A percentile compares a stretch with the other conserved stretches of the same genome.
Evolutionary conservation across 2,329 filamentous ascomycete genomes (phyloP).

Genomic region (Coccinonectria pachysandricola): DNA sequence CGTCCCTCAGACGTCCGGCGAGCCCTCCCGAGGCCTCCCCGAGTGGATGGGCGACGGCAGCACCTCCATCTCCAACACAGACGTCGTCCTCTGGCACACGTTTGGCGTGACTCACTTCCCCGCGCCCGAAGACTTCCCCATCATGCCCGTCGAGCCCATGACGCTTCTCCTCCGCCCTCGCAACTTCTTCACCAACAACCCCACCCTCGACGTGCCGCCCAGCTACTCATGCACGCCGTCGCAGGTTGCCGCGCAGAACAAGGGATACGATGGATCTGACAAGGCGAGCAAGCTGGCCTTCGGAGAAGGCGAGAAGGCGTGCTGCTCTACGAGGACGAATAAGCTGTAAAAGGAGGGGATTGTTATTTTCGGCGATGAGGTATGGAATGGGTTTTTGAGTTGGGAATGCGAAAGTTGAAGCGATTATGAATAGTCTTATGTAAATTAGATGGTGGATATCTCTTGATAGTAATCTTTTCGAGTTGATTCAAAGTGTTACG

Average conservation of each 20-base stretch:
- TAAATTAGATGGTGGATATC: no score
- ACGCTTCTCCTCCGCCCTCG: conserved; percentile 66
- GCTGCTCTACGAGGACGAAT: conserved; percentile 5
- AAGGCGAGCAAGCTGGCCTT: conserved; percentile 17
- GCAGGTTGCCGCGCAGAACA: conserved; percentile 18
- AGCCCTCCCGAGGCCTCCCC: conserved; percentile 62
- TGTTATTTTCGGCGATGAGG: no score
- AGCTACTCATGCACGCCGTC: conserved; percentile 17
- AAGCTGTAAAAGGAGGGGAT: no score
- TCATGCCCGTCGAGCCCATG: conserved; percentile 86
- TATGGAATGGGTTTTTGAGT: no score
- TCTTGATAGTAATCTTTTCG: no score
- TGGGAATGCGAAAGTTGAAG: no score
- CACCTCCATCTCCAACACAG: conserved; percentile 65
- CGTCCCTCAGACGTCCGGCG: conserved; percentile 77
- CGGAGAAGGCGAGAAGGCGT: conserved; percentile 10
- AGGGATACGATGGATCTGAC: conserved; percentile 14
- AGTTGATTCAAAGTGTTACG: no score
- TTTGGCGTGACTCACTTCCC: conserved; percentile 90
- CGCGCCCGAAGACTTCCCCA: conserved; percentile 78
- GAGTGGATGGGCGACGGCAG: conserved; percentile 66
- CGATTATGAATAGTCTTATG: no score
- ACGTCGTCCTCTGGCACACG: conserved; percentile 88
- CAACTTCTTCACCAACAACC: conserved; percentile 75
- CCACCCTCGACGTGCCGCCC: conserved; percentile 70